Evolutionary conservation across 2,329 filamentous ascomycete genomes (phyloP).

Genomic region (Pyricularia pennisetigena): DNA sequence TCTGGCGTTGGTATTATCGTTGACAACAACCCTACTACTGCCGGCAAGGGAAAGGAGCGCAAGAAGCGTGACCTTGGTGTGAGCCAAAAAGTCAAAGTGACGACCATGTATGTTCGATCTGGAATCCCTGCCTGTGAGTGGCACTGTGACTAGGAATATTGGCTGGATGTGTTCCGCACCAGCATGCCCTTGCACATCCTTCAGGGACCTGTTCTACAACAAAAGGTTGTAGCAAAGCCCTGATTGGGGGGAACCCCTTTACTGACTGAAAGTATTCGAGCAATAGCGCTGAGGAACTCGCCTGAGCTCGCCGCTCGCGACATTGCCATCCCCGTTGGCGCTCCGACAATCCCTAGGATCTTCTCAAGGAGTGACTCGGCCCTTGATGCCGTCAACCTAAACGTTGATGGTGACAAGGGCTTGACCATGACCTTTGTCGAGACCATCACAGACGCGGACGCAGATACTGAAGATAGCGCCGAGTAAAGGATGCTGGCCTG

Average conservation of each 20-base stretch:
- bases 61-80: conserved; percentile 2
- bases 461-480: neutral
- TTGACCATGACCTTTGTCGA: conserved; percentile 37
- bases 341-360: conserved; percentile 5
- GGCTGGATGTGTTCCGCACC: no score
- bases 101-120: conserved; percentile 35
- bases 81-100: conserved; percentile 24
- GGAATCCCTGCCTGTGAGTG: conserved; percentile 31
- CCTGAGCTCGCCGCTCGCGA: conserved; percentile 10
- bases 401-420: conserved; percentile 31
- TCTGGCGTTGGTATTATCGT: conserved; percentile 28
- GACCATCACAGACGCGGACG: conserved; percentile 20
- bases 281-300: conserved; percentile 17
- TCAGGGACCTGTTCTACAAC: neutral
- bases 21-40: conserved; percentile 17
- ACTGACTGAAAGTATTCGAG: neutral
- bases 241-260: neutral
- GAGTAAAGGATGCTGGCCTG: neutral
- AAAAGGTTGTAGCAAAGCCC: neutral
- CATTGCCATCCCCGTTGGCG: conserved; percentile 6
- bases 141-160: neutral
- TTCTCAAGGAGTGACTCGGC: conserved; percentile 14
- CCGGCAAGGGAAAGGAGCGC: conserved; percentile 4
- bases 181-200: neutral
- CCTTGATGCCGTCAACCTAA: conserved; percentile 33